These are phyloP conservation scores for Solanum hybrid DNA, from an alignment of 305 asterid species.

Conservation along the genomic window DNA sequence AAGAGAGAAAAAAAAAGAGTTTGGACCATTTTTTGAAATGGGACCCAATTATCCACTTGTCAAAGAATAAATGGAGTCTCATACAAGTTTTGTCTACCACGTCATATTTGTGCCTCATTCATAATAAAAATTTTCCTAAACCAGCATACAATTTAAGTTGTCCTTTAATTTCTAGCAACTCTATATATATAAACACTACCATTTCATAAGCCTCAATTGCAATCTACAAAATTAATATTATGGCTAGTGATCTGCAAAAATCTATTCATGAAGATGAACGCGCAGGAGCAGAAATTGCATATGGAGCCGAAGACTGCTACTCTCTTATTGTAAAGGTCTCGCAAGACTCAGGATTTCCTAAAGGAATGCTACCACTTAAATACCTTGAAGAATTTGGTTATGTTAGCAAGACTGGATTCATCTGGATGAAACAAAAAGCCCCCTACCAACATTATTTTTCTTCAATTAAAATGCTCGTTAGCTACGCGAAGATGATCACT, in stretches of 20 bases:
- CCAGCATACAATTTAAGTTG: neutral
- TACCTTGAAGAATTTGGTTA: slow-evolving; percentile 78
- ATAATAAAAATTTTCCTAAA: too few species aligned
- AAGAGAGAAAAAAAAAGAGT: too few species aligned
- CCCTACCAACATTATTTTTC: slow-evolving; percentile 61
- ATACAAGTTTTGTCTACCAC: too few species aligned
- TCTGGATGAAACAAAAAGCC: slow-evolving; percentile 85
- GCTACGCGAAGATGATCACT: slow-evolving; percentile 61
- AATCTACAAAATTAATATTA: neutral
- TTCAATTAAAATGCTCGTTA: slow-evolving; percentile 40
- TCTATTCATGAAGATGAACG: slow-evolving; percentile 24
- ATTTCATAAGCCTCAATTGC: neutral
- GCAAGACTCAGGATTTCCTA: slow-evolving; percentile 26
- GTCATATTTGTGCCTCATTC: too few species aligned
- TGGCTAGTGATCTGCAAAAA: slow-evolving; percentile 28
- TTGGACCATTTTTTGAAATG: too few species aligned
- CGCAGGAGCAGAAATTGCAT: slow-evolving; percentile 45
- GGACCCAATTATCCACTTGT: too few species aligned
- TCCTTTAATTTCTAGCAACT: neutral
- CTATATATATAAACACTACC: neutral
- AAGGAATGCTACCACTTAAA: slow-evolving; percentile 69
- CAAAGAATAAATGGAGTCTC: too few species aligned
- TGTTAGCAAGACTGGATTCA: slow-evolving; percentile 61
- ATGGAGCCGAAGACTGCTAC: slow-evolving; percentile 55
- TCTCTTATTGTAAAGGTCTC: slow-evolving; percentile 42